Percentiles rank a stretch among this genome's conserved stretches.
These are phyloP conservation scores for Zygoascus tannicola DNA, from an alignment of 805 yeast genomes.

Conservation along the genomic window DNA sequence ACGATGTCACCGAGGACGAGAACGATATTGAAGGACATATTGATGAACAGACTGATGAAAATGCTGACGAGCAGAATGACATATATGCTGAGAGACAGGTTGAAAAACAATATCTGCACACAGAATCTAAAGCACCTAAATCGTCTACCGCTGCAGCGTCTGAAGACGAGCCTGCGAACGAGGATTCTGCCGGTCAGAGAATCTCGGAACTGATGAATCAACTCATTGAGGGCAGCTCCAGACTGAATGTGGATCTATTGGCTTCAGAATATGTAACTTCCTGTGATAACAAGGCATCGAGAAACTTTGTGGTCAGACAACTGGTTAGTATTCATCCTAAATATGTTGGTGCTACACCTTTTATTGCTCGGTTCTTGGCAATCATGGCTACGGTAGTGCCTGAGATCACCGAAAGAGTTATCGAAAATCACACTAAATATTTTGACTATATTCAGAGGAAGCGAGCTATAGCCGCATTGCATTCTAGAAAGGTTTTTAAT, in stretches of 20 bases:
- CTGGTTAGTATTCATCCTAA: constrained; percentile 34
- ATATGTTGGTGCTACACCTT: constrained; percentile 23
- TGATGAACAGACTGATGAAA: constrained; percentile 5
- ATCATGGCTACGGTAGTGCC: constrained; percentile 41
- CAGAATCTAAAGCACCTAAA: not conserved
- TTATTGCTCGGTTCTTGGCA: constrained; percentile 62
- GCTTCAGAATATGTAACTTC: constrained; percentile 32
- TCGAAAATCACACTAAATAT: constrained; percentile 41
- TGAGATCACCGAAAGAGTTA: constrained; percentile 43
- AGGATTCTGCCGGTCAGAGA: not conserved
- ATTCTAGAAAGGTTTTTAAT: constrained; percentile 20
- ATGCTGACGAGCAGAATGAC: constrained; percentile 26
- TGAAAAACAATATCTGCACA: not conserved
- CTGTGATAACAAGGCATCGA: constrained; percentile 68
- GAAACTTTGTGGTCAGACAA: constrained; percentile 47
- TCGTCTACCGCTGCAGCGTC: not conserved
- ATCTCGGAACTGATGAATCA: constrained; percentile 12
- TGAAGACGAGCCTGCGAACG: not conserved
- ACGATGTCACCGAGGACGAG: constrained; percentile 8
- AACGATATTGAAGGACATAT: constrained; percentile 21
- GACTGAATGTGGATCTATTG: constrained; percentile 23
- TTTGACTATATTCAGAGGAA: constrained; percentile 18
- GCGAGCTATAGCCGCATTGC: constrained; percentile 11
- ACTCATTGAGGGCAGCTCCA: constrained; percentile 14
- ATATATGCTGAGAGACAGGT: constrained; percentile 18